phyloP scores from a whole-genome alignment of 177 flowering plant species.

The Telopea speciosissima region DNA sequence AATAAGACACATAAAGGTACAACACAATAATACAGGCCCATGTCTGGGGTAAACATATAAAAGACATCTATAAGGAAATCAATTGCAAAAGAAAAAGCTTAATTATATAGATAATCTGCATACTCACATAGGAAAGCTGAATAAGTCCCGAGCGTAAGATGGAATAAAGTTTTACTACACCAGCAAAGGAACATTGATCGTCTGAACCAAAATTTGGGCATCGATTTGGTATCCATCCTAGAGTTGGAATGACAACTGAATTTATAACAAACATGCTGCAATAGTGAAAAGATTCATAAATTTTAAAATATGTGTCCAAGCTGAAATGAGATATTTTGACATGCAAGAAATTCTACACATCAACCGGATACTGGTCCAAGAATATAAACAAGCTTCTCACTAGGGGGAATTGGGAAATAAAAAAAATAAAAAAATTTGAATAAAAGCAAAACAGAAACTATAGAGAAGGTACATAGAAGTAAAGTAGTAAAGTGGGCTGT shows the following conservation, averaged over 20 bases:
- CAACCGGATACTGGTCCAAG: background rate
- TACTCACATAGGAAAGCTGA: constrained; percentile 74
- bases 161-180: constrained; percentile 39
- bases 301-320: background rate
- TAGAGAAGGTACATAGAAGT: background rate
- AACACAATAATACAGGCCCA: background rate
- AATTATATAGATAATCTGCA: background rate
- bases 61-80: background rate
- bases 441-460: background rate
- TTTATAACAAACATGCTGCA: constrained; percentile 62
- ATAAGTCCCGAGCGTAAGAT: constrained; percentile 48
- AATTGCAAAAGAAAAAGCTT: background rate
- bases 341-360: background rate
- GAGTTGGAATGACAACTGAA: constrained; percentile 55
- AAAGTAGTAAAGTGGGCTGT: no score
- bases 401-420: background rate
- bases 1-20: background rate
- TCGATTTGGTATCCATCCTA: constrained; percentile 66
- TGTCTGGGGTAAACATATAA: background rate
- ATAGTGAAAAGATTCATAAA: constrained; percentile 12
- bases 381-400: background rate
- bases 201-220: constrained; percentile 33
- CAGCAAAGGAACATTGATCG: constrained; percentile 34
- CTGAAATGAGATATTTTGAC: background rate
- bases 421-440: background rate